phyloP scores from a whole-genome alignment of 1,139 yeast species.

The Trichomonascaceae sp. region DNA sequence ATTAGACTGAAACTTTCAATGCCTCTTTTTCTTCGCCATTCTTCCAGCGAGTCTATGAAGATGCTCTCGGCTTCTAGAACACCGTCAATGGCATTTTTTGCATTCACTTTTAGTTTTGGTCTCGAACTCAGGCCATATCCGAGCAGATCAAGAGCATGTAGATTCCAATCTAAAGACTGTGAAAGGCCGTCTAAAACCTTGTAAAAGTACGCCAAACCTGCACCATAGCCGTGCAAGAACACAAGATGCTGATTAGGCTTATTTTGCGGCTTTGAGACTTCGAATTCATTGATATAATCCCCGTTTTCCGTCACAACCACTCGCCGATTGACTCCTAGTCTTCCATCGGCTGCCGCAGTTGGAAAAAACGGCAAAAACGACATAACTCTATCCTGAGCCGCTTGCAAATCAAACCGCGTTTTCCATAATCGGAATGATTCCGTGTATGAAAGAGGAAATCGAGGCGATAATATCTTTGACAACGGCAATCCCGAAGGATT shows the following conservation, averaged over 20 bases:
- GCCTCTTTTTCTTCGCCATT: slow-evolving; percentile 61
- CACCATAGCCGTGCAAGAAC: slow-evolving; percentile 87
- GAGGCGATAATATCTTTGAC: slow-evolving; percentile 21
- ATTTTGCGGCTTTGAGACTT: slow-evolving; percentile 27
- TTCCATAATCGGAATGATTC: slow-evolving; percentile 45
- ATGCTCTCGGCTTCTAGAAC: slow-evolving; percentile 56
- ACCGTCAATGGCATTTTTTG: slow-evolving; percentile 24
- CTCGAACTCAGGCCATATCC: slow-evolving; percentile 80
- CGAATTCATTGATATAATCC: slow-evolving; percentile 55
- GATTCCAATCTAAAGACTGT: slow-evolving; percentile 35
- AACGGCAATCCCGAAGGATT: slow-evolving; percentile 32
- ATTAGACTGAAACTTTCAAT: slow-evolving; percentile 56
- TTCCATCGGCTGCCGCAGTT: slow-evolving; percentile 34
- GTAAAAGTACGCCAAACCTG: slow-evolving; percentile 80
- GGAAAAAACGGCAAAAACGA: slow-evolving; percentile 60
- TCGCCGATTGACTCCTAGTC: slow-evolving; percentile 45
- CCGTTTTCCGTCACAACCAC: slow-evolving; percentile 42
- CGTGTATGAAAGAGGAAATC: slow-evolving; percentile 34
- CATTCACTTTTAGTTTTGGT: slow-evolving; percentile 40
- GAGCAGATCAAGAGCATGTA: slow-evolving; percentile 76
- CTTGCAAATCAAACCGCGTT: slow-evolving; percentile 32
- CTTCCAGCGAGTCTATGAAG: slow-evolving; percentile 76
- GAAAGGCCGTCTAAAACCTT: slow-evolving; percentile 56
- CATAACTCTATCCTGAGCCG: slow-evolving; percentile 42
- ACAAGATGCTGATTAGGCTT: slow-evolving; percentile 39